phyloP scores from a whole-genome alignment of 805 yeast species.

The Teunomyces cretensis region DNA sequence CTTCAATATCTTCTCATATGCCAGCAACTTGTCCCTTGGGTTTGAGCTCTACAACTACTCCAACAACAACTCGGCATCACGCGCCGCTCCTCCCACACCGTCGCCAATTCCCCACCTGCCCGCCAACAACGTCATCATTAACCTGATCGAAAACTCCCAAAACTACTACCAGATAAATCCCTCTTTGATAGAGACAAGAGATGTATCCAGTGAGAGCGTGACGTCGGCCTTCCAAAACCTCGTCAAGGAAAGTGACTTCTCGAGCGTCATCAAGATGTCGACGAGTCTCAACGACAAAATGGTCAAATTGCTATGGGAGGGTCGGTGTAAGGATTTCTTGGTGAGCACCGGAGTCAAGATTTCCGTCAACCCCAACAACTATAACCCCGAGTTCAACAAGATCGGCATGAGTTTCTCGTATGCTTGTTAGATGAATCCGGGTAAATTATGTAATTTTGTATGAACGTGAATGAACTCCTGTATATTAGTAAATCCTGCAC shows the following conservation, averaged over 20 bases:
- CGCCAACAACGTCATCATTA: slow-evolving; percentile 12
- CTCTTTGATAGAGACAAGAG: slow-evolving; percentile 12
- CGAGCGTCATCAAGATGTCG: slow-evolving; percentile 71
- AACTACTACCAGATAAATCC: slow-evolving; percentile 30
- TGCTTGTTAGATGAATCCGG: slow-evolving; percentile 41
- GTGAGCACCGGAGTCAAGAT: slow-evolving; percentile 71
- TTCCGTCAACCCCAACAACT: slow-evolving; percentile 33
- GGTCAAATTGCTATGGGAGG: slow-evolving; percentile 80
- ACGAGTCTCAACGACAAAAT: slow-evolving; percentile 65
- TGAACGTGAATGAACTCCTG: background rate
- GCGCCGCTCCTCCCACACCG: background rate
- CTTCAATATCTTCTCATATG: slow-evolving; percentile 87
- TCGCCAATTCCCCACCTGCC: background rate
- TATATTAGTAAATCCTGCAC: background rate
- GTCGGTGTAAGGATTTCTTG: slow-evolving; percentile 75
- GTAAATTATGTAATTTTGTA: background rate
- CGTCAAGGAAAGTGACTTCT: slow-evolving; percentile 54
- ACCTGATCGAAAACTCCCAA: slow-evolving; percentile 24
- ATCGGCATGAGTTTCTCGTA: slow-evolving; percentile 65
- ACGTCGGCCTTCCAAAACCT: slow-evolving; percentile 52
- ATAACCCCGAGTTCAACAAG: slow-evolving; percentile 47
- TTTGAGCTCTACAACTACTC: slow-evolving; percentile 69
- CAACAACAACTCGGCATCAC: background rate
- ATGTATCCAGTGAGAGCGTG: slow-evolving; percentile 32
- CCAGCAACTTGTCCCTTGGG: slow-evolving; percentile 83